A percentile compares a stretch with the other conserved stretches of the same genome.
Evolutionary conservation across 2,329 filamentous ascomycete species (phyloP).

Genomic region (Sporothrix humicola): DNA sequence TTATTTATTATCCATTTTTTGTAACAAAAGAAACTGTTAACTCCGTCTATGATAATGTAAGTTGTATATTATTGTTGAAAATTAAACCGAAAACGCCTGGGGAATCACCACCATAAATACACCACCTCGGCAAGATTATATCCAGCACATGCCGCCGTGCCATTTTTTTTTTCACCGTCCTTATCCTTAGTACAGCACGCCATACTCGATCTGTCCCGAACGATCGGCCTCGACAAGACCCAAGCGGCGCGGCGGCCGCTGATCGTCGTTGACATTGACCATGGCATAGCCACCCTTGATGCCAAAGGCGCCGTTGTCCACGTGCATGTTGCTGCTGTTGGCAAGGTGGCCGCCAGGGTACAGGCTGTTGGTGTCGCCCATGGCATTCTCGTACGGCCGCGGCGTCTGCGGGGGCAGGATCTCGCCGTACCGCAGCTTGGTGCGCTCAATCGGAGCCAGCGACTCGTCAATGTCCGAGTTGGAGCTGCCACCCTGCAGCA

Average conservation of each 20-base stretch:
- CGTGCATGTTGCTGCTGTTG: not conserved
- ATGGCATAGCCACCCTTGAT: slow-evolving; percentile 3
- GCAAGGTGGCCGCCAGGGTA: not conserved
- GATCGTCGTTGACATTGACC: not conserved
- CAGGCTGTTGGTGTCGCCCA: not conserved
- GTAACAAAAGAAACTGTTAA: not conserved
- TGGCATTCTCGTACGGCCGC: not conserved
- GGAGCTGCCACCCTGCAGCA: slow-evolving; percentile 27
- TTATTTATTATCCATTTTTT: too few relatives aligned
- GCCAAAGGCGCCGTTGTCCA: not conserved
- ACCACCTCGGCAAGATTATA: not conserved
- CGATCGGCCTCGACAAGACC: slow-evolving; percentile 8
- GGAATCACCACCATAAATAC: not conserved
- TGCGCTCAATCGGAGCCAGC: not conserved
- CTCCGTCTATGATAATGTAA: not conserved
- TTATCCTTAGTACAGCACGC: not conserved
- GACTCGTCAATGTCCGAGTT: slow-evolving; percentile 25
- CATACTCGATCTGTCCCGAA: not conserved
- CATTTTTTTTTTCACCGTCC: too few relatives aligned
- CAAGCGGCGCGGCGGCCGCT: not conserved
- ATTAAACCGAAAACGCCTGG: not conserved
- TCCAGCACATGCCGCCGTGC: too few relatives aligned
- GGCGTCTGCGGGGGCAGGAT: not conserved
- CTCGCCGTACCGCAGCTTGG: slow-evolving; percentile 22
- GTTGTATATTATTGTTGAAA: not conserved